Base-by-base conservation (phyloP, 768 basidiomycete genomes). In the Coprinopsis cinerea region DNA sequence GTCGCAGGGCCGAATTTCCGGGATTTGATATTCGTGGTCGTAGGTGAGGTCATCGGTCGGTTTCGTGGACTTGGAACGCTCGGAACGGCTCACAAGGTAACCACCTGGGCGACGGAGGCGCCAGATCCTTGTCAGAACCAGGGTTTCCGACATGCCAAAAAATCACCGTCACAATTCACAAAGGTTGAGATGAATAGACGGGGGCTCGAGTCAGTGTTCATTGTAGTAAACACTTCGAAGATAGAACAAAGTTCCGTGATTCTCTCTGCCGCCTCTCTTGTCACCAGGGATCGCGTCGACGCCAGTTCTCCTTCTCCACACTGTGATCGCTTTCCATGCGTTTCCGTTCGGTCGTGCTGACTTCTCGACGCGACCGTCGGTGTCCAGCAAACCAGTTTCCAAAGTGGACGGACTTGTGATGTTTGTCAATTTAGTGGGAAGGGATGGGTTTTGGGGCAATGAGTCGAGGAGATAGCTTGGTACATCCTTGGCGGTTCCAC, bases 241-340 rank as follows among this genome's bases (percentile, higher is more conserved):
- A 58, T 78, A 80, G 53, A 74, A 77, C 53, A 80, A 54, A 6
- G 75, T 77, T 1, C 76, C 76, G 52, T 75, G 64, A 30, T 66
- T 68, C 52, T 75, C 73, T 44, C 76, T 59, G 1, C 73, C 76
- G 60, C 76, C 65, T 54, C 64, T 53, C 51, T 64, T 62, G 6
- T 58, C 56, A 6, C 50, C 47, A 23, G 52, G 54, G 15, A 47
- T 25, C 5, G 20, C 27, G 5, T 46, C 54, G 17, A 49, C 54
- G 9, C 69, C 71, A 0, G 66, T 67, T 23, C 67, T 59, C 72
- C 74, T 77, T 14, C 80, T 63, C 76, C 77, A 82, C 4, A 83
- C 65, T 4, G 75, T 74, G 54, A 82, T 67, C 7, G 61, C 59
- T 59, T 82, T 82, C 79, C 79, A 82, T 3, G 79, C 78, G 50